Percentiles rank a stretch among this genome's conserved stretches.
These are phyloP conservation scores for Wallacemonas sp. DNA, from an alignment of 208 protist species.

Conservation along the genomic window DNA sequence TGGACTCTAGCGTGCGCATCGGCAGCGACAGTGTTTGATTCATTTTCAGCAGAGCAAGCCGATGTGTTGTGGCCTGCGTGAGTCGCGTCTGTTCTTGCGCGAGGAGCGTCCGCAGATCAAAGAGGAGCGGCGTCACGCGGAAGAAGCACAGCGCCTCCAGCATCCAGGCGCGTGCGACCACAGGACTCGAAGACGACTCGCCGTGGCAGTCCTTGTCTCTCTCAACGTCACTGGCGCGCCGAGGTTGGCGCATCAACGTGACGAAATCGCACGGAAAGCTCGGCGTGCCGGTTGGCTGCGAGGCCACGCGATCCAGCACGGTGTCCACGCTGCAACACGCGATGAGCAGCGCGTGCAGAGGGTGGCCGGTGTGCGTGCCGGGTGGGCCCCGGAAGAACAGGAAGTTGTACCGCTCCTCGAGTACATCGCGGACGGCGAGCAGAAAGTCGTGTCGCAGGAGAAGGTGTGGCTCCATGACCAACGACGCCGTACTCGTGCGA, in stretches of 20 bases:
- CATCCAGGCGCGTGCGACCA: conserved; percentile 29
- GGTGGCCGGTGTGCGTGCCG: conserved; percentile 17
- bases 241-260: background rate
- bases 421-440: conserved; percentile 34
- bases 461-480: background rate
- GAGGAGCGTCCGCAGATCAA: background rate
- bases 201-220: background rate
- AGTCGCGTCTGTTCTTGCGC: background rate
- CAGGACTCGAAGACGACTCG: background rate
- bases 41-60: conserved; percentile 24
- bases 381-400: conserved; percentile 35
- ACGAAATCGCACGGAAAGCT: conserved; percentile 46
- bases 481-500: background rate
- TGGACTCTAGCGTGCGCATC: conserved; percentile 22
- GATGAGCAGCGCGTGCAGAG: conserved; percentile 39
- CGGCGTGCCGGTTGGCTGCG: conserved; percentile 25
- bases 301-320: conserved; percentile 24
- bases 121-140: background rate
- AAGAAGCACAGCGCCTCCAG: conserved; percentile 44
- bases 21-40: conserved; percentile 24
- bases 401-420: conserved; percentile 54
- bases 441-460: conserved; percentile 60
- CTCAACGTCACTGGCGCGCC: background rate
- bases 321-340: background rate
- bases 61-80: background rate